Conservation (phyloP, 352 stramenopile genomes). For the Aphanomyces cochlioides region DNA sequence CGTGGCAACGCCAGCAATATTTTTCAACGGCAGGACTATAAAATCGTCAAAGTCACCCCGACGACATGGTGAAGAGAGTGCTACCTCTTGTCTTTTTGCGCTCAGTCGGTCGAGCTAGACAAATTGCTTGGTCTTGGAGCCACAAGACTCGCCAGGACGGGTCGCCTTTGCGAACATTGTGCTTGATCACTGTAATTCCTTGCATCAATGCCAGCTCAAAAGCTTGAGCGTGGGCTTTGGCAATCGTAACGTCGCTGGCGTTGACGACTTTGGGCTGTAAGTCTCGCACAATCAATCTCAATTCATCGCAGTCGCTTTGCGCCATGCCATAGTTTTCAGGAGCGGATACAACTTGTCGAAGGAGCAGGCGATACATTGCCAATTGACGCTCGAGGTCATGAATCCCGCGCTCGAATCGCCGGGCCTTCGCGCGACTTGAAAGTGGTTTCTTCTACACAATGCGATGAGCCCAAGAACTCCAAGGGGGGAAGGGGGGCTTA, state of each 20-base stretch:
- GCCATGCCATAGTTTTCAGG: conserved; percentile 9
- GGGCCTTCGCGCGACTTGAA: conserved; percentile 11
- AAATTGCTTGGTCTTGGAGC: not conserved
- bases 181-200: conserved; percentile 29
- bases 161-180: conserved; percentile 24
- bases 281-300: conserved; percentile 24
- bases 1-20: conserved; percentile 4
- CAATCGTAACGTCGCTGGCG: not conserved
- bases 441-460: conserved; percentile 15
- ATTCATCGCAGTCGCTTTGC: conserved; percentile 4
- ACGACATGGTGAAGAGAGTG: not conserved
- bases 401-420: conserved; percentile 22
- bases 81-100: conserved; percentile 24
- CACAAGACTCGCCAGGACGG: conserved; percentile 22
- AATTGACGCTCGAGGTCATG: conserved; percentile 23
- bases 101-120: conserved; percentile 11
- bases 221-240: not conserved
- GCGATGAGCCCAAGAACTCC: not conserved
- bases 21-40: conserved; percentile 12
- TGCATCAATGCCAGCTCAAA: conserved; percentile 5
- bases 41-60: not conserved
- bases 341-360: conserved; percentile 15
- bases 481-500: not conserved
- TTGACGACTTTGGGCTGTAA: conserved; percentile 26
- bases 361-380: conserved; percentile 1